Percentiles rank a stretch among this genome's conserved stretches.
phyloP scores from a whole-genome alignment of 2,329 filamentous ascomycete species.

The Stachybotrys chartarum region DNA sequence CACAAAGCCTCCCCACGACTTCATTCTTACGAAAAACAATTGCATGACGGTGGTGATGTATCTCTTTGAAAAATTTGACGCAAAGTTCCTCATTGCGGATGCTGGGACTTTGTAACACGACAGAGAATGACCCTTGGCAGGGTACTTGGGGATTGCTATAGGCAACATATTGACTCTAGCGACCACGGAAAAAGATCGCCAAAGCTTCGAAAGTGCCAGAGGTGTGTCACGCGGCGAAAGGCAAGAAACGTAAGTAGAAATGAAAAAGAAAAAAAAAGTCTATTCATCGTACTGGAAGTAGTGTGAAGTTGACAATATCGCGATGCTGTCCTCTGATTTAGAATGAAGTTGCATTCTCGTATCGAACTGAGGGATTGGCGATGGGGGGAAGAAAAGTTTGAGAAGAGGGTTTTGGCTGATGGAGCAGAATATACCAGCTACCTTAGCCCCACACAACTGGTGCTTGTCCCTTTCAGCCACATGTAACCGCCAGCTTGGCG shows the following conservation, averaged over 20 bases:
- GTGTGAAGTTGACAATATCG: neutral
- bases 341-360: too few species aligned
- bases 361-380: neutral
- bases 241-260: neutral
- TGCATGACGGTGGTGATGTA: slow-evolving; percentile 38
- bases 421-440: too few species aligned
- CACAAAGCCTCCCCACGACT: neutral
- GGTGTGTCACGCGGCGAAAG: neutral
- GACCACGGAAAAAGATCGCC: slow-evolving; percentile 61
- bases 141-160: slow-evolving; percentile 68
- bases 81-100: slow-evolving; percentile 71
- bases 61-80: slow-evolving; percentile 72
- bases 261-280: neutral
- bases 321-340: too few species aligned
- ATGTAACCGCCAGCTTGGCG: neutral
- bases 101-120: slow-evolving; percentile 87
- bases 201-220: slow-evolving; percentile 91
- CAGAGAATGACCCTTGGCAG: slow-evolving; percentile 86
- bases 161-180: slow-evolving; percentile 84
- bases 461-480: neutral
- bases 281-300: neutral
- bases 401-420: neutral
- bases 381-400: neutral
- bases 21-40: neutral
- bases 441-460: too few species aligned